phyloP scores from a whole-genome alignment of 176 grass and related monocot genomes.

The Cenchrus fungigraminus region DNA sequence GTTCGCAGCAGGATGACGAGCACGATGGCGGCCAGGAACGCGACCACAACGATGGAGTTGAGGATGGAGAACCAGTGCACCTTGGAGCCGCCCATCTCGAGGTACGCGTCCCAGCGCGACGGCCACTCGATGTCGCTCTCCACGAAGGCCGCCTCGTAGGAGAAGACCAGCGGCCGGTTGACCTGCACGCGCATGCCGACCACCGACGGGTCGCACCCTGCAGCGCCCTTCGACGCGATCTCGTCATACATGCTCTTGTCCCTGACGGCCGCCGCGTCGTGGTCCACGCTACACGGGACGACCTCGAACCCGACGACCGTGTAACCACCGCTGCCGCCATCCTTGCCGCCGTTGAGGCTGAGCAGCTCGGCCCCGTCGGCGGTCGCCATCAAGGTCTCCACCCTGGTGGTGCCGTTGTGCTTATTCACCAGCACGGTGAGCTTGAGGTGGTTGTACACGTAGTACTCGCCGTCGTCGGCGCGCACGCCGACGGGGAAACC shows the following conservation, averaged over 20 bases:
- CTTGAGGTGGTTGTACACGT: slow-evolving; percentile 73
- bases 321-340: slow-evolving; percentile 8
- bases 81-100: slow-evolving; percentile 63
- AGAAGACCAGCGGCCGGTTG: slow-evolving; percentile 49
- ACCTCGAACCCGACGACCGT: slow-evolving; percentile 79
- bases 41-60: slow-evolving; percentile 64
- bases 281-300: slow-evolving; percentile 63
- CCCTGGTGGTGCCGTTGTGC: slow-evolving; percentile 48
- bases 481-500: slow-evolving; percentile 61
- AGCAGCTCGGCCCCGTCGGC: slow-evolving; percentile 39
- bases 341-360: slow-evolving; percentile 16
- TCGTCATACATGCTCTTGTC: slow-evolving; percentile 57
- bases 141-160: slow-evolving; percentile 60
- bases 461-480: slow-evolving; percentile 53
- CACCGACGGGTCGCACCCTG: slow-evolving; percentile 45
- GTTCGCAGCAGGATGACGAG: slow-evolving; percentile 72
- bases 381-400: slow-evolving; percentile 54
- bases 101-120: slow-evolving; percentile 74
- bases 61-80: slow-evolving; percentile 88
- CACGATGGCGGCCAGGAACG: slow-evolving; percentile 64
- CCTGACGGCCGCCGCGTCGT: slow-evolving; percentile 31
- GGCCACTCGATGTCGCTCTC: slow-evolving; percentile 63
- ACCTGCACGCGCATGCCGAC: slow-evolving; percentile 52
- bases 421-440: slow-evolving; percentile 64
- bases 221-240: slow-evolving; percentile 26